Percentiles rank a stretch among this genome's conserved stretches.
These are phyloP conservation scores for Boletus eberwhitei DNA, from an alignment of 768 basidiomycete genomes.

Conservation along the genomic window DNA sequence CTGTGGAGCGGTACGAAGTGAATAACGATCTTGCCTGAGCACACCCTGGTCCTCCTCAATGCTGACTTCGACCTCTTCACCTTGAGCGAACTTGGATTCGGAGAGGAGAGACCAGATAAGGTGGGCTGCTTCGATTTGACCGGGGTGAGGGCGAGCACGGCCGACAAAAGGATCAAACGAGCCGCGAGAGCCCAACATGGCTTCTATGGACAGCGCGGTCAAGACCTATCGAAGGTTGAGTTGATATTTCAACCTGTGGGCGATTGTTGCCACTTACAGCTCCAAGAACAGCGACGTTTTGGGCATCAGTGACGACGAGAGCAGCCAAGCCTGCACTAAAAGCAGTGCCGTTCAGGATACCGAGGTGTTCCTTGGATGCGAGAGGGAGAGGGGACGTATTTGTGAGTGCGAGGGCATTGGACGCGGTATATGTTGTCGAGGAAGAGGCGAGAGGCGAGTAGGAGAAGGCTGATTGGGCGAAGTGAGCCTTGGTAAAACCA, in stretches of 20 bases:
- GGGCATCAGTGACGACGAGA: conserved; percentile 69
- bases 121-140: conserved; percentile 75
- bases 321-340: conserved; percentile 79
- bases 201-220: conserved; percentile 84
- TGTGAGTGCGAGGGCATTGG: conserved; percentile 56
- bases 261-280: conserved; percentile 16
- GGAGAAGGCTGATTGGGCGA: neutral
- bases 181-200: conserved; percentile 66
- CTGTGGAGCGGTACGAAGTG: conserved; percentile 71
- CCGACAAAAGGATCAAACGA: conserved; percentile 79
- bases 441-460: neutral
- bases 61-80: conserved; percentile 68
- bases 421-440: conserved; percentile 17
- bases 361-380: conserved; percentile 74
- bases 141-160: conserved; percentile 76
- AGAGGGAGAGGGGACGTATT: conserved; percentile 63
- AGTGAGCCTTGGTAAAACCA: conserved; percentile 12
- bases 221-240: conserved; percentile 44
- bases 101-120: conserved; percentile 67
- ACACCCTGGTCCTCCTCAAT: conserved; percentile 70
- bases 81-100: conserved; percentile 64
- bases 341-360: conserved; percentile 81
- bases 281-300: conserved; percentile 61
- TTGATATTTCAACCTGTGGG: too few relatives aligned
- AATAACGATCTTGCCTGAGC: conserved; percentile 73